Conservation (phyloP, 306 rosid species). For the Biancaea sappan region DNA sequence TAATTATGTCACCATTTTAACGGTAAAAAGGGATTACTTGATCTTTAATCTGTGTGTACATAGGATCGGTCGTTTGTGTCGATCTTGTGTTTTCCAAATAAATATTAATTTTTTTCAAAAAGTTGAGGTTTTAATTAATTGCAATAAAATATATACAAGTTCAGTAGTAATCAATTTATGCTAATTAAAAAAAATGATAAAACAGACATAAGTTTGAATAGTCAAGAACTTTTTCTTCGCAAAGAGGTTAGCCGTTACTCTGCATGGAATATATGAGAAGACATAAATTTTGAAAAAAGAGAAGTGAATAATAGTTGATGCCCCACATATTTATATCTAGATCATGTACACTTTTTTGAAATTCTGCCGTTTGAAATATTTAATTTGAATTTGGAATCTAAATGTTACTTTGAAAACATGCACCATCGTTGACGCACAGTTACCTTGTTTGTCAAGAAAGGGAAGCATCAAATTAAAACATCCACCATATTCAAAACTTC, state of each 20-base stretch:
- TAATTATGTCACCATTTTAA: neutral
- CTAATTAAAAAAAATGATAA: neutral
- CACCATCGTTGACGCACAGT: neutral
- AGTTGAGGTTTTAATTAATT: too few species aligned
- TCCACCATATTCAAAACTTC: neutral
- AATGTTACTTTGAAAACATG: too few species aligned
- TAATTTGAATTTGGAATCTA: neutral
- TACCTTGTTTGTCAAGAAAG: slow-evolving; percentile 26
- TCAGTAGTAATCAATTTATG: too few species aligned
- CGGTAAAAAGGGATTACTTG: neutral
- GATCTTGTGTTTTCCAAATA: neutral
- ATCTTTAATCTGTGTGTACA: neutral
- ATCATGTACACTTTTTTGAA: neutral
- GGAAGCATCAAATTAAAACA: slow-evolving; percentile 25
- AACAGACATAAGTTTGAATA: neutral
- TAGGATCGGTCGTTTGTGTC: too few species aligned
- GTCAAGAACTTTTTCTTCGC: neutral
- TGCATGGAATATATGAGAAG: neutral
- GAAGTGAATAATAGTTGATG: neutral
- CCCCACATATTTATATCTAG: neutral
- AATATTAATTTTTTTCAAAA: neutral
- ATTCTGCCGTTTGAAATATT: neutral
- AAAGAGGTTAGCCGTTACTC: neutral
- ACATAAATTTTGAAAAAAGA: neutral
- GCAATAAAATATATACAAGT: too few species aligned